Evolutionary conservation across 352 stramenopile species (phyloP), one percentile per base, ranked within the genome.

Genomic region (Phytophthora sp.): DNA sequence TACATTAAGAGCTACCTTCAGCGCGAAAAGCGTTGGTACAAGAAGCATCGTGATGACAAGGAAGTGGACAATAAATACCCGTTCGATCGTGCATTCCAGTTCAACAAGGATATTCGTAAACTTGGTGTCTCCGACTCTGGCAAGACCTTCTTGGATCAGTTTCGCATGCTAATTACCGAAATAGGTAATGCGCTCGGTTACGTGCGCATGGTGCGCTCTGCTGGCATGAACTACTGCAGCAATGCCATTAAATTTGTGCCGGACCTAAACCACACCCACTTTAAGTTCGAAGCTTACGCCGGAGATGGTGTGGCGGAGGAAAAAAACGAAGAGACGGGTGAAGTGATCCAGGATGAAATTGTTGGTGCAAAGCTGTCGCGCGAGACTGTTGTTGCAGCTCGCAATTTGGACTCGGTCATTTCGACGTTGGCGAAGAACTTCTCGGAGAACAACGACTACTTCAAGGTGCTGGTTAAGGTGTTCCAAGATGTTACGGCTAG

Each of bases 121-220:
- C 56, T 96, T 20, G 88, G 88, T 15, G 83, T 96, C 5, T 95
- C 88, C 0, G 88, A 96, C 63, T 84, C 84, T 12, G 89, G 88
- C 2, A 89, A 91, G 53, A 96, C 88, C 2, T 97, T 96, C 46
- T 59, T 98, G 20, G 91, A 97, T 62, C 86, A 95, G 50, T 97
- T 97, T 57, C 82, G 93, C 34, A 83, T 95, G 58, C 67, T 97
- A 11, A 95, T 98, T 31, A 97, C 91, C 1, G 88, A 97, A 54
- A 97, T 98, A 38, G 93, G 93, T 18, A 98, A 98, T 70, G 91
- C 93, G 0, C 74, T 98, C 6, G 93, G 92, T 8, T 98, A 97
- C 52, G 93, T 98, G 15, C 89, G 93, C 24, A 98, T 98, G 92
- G 89, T 98, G 41, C 89, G 93, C 12, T 95, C 83, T 1, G 93